Percentiles rank a stretch among this genome's conserved stretches.
Conservation (phyloP, 306 rosid genomes). For the Dalbergia cultrata region DNA sequence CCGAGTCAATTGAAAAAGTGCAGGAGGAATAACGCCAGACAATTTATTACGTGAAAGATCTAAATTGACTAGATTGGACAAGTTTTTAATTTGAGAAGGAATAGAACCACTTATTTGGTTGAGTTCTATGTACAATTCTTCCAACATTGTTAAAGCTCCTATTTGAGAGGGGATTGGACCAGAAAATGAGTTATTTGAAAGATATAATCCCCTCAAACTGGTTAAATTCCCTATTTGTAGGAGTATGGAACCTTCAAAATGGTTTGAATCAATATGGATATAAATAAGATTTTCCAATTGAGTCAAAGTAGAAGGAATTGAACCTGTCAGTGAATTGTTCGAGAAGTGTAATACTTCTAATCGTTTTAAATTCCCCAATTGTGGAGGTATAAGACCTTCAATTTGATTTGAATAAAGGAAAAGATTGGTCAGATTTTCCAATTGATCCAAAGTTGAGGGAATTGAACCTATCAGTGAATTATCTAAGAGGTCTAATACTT, state of each 20-base stretch:
- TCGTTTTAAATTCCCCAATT: background rate
- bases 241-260: background rate
- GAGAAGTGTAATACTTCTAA: background rate
- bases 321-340: no score
- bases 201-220: accelerated
- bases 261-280: background rate
- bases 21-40: no score
- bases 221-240: background rate
- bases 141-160: background rate
- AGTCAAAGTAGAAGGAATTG: no score
- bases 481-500: background rate
- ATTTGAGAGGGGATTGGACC: background rate
- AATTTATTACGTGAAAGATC: no score
- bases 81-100: no score
- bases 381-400: background rate
- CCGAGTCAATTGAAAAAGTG: background rate
- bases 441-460: background rate
- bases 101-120: background rate
- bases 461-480: background rate
- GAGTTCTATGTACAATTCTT: background rate
- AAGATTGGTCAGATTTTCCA: background rate
- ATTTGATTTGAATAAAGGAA: background rate
- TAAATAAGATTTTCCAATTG: background rate
- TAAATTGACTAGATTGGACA: no score
- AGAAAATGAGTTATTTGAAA: background rate